These are phyloP conservation scores for Fusarium sp. DNA, from an alignment of 2,329 filamentous ascomycete genomes.

Conservation along the genomic window DNA sequence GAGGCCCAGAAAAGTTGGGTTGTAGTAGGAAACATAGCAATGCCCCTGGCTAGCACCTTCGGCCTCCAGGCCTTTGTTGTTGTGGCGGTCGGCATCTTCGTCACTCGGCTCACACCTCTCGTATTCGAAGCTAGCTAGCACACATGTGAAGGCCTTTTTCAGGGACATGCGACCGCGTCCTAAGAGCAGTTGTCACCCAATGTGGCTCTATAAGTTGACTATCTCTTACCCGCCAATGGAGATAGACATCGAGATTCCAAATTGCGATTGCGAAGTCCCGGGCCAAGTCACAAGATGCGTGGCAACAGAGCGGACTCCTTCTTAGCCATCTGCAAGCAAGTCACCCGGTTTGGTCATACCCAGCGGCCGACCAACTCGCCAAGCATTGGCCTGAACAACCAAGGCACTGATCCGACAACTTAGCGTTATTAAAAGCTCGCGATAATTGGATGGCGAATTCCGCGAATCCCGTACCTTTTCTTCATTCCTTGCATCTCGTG, in stretches of 20 bases:
- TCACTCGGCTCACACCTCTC: background rate
- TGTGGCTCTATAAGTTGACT: too few relatives aligned
- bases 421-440: too few relatives aligned
- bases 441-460: too few relatives aligned
- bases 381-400: background rate
- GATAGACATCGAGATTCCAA: background rate
- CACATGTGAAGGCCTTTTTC: background rate
- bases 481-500: background rate
- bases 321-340: background rate
- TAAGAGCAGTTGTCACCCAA: background rate
- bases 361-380: background rate
- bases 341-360: background rate
- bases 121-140: background rate
- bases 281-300: background rate
- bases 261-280: background rate
- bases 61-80: background rate
- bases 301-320: background rate
- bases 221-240: background rate
- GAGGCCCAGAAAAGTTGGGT: background rate
- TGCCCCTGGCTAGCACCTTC: background rate
- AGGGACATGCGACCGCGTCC: background rate
- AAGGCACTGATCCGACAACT: background rate
- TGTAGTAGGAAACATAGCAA: background rate
- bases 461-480: background rate
- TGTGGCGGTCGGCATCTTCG: background rate